phyloP scores from a whole-genome alignment of 2,329 filamentous ascomycete genomes.

The Cordyceps cateniannulata region DNA sequence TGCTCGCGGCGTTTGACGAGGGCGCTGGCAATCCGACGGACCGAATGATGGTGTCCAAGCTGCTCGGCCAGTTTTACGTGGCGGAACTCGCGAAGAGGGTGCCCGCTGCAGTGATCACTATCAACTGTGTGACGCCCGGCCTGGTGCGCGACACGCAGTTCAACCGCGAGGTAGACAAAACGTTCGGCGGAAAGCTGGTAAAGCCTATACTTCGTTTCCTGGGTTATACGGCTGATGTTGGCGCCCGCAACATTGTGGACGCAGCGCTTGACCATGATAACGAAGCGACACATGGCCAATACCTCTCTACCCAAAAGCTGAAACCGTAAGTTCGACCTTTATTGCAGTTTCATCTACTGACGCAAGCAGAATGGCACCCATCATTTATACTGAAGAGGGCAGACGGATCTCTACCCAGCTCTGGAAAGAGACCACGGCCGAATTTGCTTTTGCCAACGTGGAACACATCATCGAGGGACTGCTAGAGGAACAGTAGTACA shows the following conservation, averaged over 20 bases:
- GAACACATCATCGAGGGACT: neutral
- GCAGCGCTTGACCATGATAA: conserved; percentile 2
- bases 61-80: conserved; percentile 28
- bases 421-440: conserved; percentile 15
- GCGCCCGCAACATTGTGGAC: conserved; percentile 12
- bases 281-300: conserved; percentile 10
- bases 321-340: conserved; percentile 4
- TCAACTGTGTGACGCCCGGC: conserved; percentile 19
- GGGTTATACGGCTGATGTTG: conserved; percentile 4
- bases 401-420: neutral
- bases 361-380: conserved; percentile 3
- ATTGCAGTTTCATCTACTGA: neutral
- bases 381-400: conserved; percentile 15
- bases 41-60: conserved; percentile 21
- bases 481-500: neutral
- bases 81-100: conserved; percentile 23
- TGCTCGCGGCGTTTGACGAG: conserved; percentile 18
- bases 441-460: conserved; percentile 16
- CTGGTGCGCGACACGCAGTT: conserved; percentile 15
- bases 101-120: conserved; percentile 15
- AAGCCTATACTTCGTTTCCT: conserved; percentile 3
- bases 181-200: conserved; percentile 6
- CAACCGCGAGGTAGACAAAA: conserved; percentile 13
- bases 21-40: conserved; percentile 9
- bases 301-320: conserved; percentile 7